Conservation (phyloP, 202 grass and related monocot species). For the Miscanthus sacchariflorus region DNA sequence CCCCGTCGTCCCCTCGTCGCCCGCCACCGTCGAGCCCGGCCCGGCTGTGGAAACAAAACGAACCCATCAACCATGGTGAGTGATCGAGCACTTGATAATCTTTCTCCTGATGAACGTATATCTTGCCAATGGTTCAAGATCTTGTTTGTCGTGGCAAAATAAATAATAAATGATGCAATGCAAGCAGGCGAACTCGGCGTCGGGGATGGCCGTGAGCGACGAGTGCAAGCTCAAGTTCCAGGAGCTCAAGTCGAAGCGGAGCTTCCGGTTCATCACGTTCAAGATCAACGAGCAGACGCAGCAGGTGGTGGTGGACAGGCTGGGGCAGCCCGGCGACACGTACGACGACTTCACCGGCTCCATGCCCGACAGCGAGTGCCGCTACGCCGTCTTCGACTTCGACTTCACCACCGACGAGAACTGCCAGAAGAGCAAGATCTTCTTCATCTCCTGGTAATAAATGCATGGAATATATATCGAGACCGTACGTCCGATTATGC, state of each 20-base stretch:
- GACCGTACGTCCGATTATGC: too few relatives aligned
- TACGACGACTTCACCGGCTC: too few relatives aligned
- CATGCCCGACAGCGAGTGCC: too few relatives aligned
- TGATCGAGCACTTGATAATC: background rate
- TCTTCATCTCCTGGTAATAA: slow-evolving; percentile 96
- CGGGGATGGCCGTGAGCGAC: slow-evolving; percentile 93
- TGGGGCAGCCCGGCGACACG: slow-evolving; percentile 85
- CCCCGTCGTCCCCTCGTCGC: background rate
- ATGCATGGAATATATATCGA: too few relatives aligned
- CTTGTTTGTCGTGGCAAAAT: background rate
- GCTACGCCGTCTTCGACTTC: slow-evolving; percentile 99
- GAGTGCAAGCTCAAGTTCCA: slow-evolving; percentile 88
- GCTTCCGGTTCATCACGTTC: slow-evolving; percentile 93
- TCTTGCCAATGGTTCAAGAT: too few relatives aligned
- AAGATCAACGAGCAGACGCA: slow-evolving; percentile 96
- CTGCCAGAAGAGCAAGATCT: slow-evolving; percentile 99
- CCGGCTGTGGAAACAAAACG: slow-evolving; percentile 37
- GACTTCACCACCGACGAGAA: slow-evolving; percentile 97
- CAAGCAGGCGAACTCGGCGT: slow-evolving; percentile 78
- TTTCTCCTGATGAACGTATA: background rate
- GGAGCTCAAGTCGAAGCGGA: slow-evolving; percentile 89
- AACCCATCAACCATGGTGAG: slow-evolving; percentile 54
- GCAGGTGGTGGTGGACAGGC: slow-evolving; percentile 93
- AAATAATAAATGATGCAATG: background rate
- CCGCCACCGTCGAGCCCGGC: slow-evolving; percentile 13